Evolutionary conservation across 139 green algal genomes (phyloP).

Genomic region (Chlorella sp.): DNA sequence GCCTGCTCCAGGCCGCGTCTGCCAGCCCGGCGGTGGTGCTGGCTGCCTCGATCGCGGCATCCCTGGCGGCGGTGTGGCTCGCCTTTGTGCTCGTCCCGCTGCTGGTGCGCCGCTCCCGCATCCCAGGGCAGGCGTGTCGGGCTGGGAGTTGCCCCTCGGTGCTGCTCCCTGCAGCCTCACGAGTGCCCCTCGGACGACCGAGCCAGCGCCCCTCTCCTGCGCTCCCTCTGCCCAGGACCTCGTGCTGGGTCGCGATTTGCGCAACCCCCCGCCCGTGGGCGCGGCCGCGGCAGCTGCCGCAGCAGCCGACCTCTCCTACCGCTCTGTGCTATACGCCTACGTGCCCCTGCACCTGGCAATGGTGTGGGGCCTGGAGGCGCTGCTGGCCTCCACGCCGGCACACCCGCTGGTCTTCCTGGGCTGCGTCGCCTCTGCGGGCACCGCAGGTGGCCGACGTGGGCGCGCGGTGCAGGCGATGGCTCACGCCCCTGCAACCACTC

Average conservation of each 20-base stretch:
- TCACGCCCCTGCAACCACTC: too few species aligned
- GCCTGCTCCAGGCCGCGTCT: background rate
- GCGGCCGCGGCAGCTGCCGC: background rate
- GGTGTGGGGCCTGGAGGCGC: constrained; percentile 17
- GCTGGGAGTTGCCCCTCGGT: too few species aligned
- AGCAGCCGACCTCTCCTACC: constrained; percentile 11
- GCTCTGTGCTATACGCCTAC: constrained; percentile 26
- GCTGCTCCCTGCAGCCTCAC: too few species aligned
- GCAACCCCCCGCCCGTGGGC: constrained; percentile 10
- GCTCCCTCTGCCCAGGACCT: too few species aligned
- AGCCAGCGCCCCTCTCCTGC: too few species aligned
- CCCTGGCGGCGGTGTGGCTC: constrained; percentile 38
- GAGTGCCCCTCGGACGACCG: too few species aligned
- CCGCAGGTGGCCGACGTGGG: background rate
- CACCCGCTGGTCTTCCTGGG: constrained; percentile 35
- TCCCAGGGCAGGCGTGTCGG: too few species aligned
- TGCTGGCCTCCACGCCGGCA: constrained; percentile 4
- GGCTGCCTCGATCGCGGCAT: constrained; percentile 9
- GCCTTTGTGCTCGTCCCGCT: constrained; percentile 48
- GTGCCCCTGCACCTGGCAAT: constrained; percentile 21
- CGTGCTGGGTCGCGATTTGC: constrained; percentile 40
- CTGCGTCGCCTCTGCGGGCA: background rate
- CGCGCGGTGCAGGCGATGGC: too few species aligned
- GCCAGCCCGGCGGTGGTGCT: background rate
- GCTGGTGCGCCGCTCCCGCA: too few species aligned